Base-by-base conservation (phyloP, 164 flowering plant species). In the Litsea cubeba region DNA sequence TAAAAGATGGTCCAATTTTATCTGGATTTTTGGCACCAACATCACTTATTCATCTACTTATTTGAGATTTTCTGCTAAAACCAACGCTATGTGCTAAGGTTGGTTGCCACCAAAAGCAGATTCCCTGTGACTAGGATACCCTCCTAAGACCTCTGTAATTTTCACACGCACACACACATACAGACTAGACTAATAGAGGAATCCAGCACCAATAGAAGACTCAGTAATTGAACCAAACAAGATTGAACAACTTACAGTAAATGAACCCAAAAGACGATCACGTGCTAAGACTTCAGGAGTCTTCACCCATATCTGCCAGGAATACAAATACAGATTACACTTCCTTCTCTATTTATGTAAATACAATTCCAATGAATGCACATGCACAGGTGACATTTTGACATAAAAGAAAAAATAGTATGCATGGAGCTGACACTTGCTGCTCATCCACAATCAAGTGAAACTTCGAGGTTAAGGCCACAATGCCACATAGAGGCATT, bases 221-320 rank as follows among this genome's bases (percentile, higher is more conserved):
- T 54, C 60, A 54, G 17, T 20, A 54, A 4, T 22, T 2, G 28
- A 63, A 14, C 28, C 32, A 58, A 70, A 32, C 12, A 28, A 30
- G 32, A 62, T 68, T 70, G 18, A 50, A 50, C 28, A 23, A 79
- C 96, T 89, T 78, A 92, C 98, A 64, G 91, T 80, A 77, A 84
- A 95, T 70, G 97, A 87, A 70, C 98, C 97, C n/a, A 93, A 85
- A 73, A 95, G 97, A 46, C 98, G 82, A 75, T 92, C 97, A 1
- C 98, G 90, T 3, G 97, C 93, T 82, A 94, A 81, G 65, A 94
- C 87, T 85, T 94, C 95, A 35, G 97, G 89, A 35, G 97, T 88
- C 83, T 95, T 95, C 75, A 95, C 97, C 98, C 97, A 91, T 72
- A 93, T 85, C 97, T 95, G 92, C 75, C 30, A 51, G 17, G 50